Conservation (phyloP, 2,329 filamentous ascomycete genomes). For the Rutstroemia sp. region DNA sequence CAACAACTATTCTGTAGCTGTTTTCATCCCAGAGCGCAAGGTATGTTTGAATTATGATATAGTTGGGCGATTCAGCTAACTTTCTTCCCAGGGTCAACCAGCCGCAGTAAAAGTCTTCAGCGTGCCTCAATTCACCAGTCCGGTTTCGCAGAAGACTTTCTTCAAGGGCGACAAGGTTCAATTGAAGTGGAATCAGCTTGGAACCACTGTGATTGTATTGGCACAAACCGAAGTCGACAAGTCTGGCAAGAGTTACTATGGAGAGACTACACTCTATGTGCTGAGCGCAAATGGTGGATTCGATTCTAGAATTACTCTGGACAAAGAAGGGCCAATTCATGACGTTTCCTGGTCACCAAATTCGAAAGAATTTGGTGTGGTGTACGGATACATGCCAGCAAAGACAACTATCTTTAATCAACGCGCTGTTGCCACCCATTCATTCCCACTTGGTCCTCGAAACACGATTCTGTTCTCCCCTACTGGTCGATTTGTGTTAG, state of each 20-base stretch:
- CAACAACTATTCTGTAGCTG: constrained; percentile 83
- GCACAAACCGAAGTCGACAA: constrained; percentile 98
- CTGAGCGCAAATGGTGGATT: constrained; percentile 86
- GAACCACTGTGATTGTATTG: constrained; percentile 86
- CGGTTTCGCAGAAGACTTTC: constrained; percentile 95
- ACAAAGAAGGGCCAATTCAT: constrained; percentile 97
- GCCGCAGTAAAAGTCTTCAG: constrained; percentile 92
- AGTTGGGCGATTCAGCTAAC: constrained; percentile 15
- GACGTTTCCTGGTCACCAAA: constrained; percentile 98
- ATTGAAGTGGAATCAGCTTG: constrained; percentile 92
- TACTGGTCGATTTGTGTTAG: constrained; percentile 83
- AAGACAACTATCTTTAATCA: constrained; percentile 98
- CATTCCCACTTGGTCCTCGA: constrained; percentile 77
- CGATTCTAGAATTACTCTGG: constrained; percentile 83
- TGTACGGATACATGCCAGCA: constrained; percentile 98
- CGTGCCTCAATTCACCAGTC: constrained; percentile 73
- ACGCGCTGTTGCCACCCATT: constrained; percentile 73
- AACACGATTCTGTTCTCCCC: constrained; percentile 96
- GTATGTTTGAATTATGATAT: constrained; percentile 38
- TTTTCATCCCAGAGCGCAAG: constrained; percentile 95
- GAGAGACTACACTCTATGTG: constrained; percentile 94
- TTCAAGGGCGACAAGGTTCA: constrained; percentile 99
- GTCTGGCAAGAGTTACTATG: constrained; percentile 98
- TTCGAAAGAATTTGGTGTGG: constrained; percentile 93
- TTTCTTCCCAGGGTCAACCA: constrained; percentile 67